Evolutionary conservation across 306 rosid species (phyloP), one percentile per base, ranked within the genome.

Genomic region (Potentilla sterilis): DNA sequence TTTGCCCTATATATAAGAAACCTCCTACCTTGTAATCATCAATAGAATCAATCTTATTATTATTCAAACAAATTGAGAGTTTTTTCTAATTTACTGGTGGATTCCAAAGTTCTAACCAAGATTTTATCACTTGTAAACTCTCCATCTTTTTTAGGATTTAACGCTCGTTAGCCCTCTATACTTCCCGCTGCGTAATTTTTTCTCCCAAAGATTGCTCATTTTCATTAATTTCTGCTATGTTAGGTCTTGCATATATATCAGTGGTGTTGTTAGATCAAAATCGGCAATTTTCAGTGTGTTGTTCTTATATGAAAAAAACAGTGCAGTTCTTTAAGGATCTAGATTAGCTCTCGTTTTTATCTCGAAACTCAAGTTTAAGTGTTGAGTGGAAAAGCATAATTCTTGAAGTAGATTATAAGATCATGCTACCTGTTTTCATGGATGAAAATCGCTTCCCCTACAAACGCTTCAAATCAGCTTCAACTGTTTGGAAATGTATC

Each of bases 401-500:
- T 62, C 6, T 78, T 66, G 83, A 83, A 74, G 72, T 57, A 52
- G 44, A 37, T 69, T 75, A 46, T 47, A 81, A 86, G 67, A 94
- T 94, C 8, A 59, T 86, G 79, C 92, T 87, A 83, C 97, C 98
- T 34, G 87, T 84, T 86, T 94, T 86, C 80, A 37, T 91, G 38
- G 90, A 91, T 6, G 93, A 88, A 75, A 85, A 78, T 69, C 87
- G 79, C 35, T 85, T 80, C 54, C 87, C 78, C 83, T 77, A 77
- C 85, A 51, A 85, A 86, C 83, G 83, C 82, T 15, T 84, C 97
- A 75, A 90, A 86, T 84, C 96, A 91, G 73, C 85, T 94, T 72
- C 97, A 89, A 86, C 70, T 94, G 83, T 88, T 90, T 84, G 89
- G 90, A 78, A 94, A 83, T 58, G 76, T 89, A 62, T 89, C 90